Evolutionary conservation across 1,284 basidiomycete species (phyloP).

Genomic region (Leccinum holopus): DNA sequence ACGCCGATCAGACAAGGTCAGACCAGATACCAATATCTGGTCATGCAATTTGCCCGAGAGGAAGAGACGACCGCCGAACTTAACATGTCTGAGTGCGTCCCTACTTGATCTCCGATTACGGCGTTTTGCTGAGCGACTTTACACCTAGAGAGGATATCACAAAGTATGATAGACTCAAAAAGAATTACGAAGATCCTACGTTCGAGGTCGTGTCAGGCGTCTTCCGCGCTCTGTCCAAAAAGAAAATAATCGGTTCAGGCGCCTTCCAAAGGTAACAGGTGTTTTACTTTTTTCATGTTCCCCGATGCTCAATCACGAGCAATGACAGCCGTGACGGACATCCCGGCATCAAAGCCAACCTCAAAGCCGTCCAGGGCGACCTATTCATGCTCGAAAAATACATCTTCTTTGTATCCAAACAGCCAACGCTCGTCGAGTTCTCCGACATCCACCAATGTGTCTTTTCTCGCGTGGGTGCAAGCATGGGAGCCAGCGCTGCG

Average conservation of each 20-base stretch:
- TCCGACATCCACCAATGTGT: slow-evolving; percentile 89
- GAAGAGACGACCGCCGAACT: slow-evolving; percentile 97
- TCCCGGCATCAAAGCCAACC: slow-evolving; percentile 91
- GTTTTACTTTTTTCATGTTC: background rate
- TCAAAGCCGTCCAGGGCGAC: slow-evolving; percentile 97
- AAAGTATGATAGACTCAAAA: slow-evolving; percentile 82
- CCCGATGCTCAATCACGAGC: slow-evolving; percentile 5
- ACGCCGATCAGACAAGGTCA: slow-evolving; percentile 98
- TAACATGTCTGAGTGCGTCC: slow-evolving; percentile 85
- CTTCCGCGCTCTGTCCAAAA: slow-evolving; percentile 87
- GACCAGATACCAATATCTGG: slow-evolving; percentile 96
- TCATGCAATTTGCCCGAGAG: slow-evolving; percentile 96
- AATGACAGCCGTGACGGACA: slow-evolving; percentile 64
- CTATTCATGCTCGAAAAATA: slow-evolving; percentile 98
- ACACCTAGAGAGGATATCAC: slow-evolving; percentile 62
- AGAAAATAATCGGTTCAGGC: slow-evolving; percentile 88
- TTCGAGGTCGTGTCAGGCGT: slow-evolving; percentile 96
- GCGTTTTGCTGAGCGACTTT: slow-evolving; percentile 8
- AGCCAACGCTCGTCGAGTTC: slow-evolving; percentile 90
- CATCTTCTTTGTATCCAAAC: slow-evolving; percentile 97
- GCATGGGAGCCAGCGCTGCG: slow-evolving; percentile 77
- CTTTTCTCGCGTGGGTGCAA: slow-evolving; percentile 94
- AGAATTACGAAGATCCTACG: slow-evolving; percentile 90
- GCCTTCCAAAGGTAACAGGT: slow-evolving; percentile 74
- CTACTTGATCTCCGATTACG: background rate